Conservation (phyloP, 257 asterid species). For the Lycium barbarum region DNA sequence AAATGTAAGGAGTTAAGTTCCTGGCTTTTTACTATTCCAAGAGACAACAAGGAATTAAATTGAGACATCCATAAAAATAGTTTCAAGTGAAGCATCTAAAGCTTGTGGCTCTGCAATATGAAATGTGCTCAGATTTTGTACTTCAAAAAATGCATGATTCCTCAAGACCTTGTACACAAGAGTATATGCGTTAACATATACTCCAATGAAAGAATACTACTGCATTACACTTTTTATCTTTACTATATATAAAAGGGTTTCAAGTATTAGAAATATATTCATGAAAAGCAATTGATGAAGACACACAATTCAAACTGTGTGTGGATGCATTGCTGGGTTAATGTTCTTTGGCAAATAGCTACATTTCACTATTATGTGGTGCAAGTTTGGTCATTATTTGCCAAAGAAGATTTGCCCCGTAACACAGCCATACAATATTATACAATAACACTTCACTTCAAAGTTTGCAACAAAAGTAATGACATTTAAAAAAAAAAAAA, state of each 20-base stretch:
- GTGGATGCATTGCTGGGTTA: slow-evolving; percentile 31
- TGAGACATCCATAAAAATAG: no score
- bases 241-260: slow-evolving; percentile 1
- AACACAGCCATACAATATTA: slow-evolving; percentile 7
- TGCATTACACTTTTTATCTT: background rate
- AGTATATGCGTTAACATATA: slow-evolving; percentile 20
- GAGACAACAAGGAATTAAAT: no score
- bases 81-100: no score
- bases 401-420: slow-evolving; percentile 34
- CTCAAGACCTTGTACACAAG: background rate
- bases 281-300: slow-evolving; percentile 27
- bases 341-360: slow-evolving; percentile 28
- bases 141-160: background rate
- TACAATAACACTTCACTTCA: no score
- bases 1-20: no score
- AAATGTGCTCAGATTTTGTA: background rate
- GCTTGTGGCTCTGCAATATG: no score
- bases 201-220: background rate
- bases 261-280: background rate
- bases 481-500: no score
- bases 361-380: background rate
- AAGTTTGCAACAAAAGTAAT: no score
- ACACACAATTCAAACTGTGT: background rate
- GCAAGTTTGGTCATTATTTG: slow-evolving; percentile 26
- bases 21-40: no score